Evolutionary conservation across 441 rosid species (phyloP), one percentile per base, ranked within the genome.

Genomic region (Daphne laureola): DNA sequence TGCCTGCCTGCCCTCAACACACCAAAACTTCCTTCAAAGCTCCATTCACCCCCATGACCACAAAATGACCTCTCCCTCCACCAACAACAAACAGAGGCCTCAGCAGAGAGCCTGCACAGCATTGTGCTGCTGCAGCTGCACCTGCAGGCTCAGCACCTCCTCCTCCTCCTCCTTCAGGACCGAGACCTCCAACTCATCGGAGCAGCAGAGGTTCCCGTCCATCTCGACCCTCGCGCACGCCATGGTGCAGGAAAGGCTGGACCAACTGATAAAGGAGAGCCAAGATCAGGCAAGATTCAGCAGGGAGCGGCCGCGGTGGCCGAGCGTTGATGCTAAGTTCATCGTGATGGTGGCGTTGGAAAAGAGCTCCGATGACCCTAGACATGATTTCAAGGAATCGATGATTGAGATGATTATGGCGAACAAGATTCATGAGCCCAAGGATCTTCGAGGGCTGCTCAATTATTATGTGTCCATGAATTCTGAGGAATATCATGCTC

Each of bases 191-290:
- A 46, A 58, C 44, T 68, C 88, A 6, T 21, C 25, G 25, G 25
- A 21, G 25, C 3, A 21, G 1, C 77, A 79, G 42, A 73, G 69
- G 25, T 65, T 78, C 26, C 65, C 78, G 4, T 71, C 87, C 0
- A 60, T 88, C 60, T 88, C 98, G n/a, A 88, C 85, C 78, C 61
- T 92, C 17, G 77, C 93, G 36, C 98, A 88, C 56, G 87, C 84
- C 58, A 79, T 88, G 94, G 95, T 91, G 57, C 98, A 91, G 53
- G 89, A 88, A 63, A 82, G 82, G 70, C 77, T 91, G 14, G 93
- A 86, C 63, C 91, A 88, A 63, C 82, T 88, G 87, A 91, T 91
- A 13, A 72, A 72, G 55, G 84, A 82, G 54, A 75, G 73, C 70
- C 77, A 78, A 61, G 77, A n/a, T n/a, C n/a, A 81, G 55, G 76